phyloP scores from a whole-genome alignment of 1,284 basidiomycete genomes.

The Sanguinoderma infundibulare region DNA sequence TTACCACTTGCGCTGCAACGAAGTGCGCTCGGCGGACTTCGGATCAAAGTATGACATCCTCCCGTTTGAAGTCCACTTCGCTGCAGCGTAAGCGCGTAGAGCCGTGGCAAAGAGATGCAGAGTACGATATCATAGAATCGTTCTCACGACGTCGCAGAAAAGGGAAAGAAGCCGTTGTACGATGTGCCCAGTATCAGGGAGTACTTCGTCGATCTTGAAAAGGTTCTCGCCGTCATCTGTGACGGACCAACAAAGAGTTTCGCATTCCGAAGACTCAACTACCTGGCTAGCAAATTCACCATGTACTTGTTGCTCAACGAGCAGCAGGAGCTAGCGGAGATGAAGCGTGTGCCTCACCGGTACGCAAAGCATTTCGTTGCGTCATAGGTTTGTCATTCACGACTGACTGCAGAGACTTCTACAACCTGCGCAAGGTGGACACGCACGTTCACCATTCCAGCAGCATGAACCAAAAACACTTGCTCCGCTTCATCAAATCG shows the following conservation, averaged over 20 bases:
- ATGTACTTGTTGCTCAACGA: conserved; percentile 95
- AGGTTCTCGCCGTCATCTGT: conserved; percentile 82
- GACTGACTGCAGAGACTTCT: conserved; percentile 82
- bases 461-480: conserved; percentile 99
- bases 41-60: too few relatives aligned
- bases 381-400: not conserved
- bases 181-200: conserved; percentile 88
- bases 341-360: conserved; percentile 90
- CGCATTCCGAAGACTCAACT: conserved; percentile 92
- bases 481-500: conserved; percentile 98
- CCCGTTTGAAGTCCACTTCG: not conserved
- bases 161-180: conserved; percentile 64
- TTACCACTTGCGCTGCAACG: not conserved
- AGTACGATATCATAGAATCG: not conserved
- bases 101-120: not conserved
- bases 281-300: conserved; percentile 94
- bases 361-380: conserved; percentile 33
- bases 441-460: conserved; percentile 99
- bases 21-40: not conserved
- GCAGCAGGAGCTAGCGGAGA: conserved; percentile 92
- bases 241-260: conserved; percentile 97
- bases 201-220: conserved; percentile 98
- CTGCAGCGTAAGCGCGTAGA: not conserved
- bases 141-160: not conserved
- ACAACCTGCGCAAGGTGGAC: conserved; percentile 98